These are phyloP conservation scores for Cercospora sojina DNA, from an alignment of 2,329 filamentous ascomycete species.

Conservation along the genomic window DNA sequence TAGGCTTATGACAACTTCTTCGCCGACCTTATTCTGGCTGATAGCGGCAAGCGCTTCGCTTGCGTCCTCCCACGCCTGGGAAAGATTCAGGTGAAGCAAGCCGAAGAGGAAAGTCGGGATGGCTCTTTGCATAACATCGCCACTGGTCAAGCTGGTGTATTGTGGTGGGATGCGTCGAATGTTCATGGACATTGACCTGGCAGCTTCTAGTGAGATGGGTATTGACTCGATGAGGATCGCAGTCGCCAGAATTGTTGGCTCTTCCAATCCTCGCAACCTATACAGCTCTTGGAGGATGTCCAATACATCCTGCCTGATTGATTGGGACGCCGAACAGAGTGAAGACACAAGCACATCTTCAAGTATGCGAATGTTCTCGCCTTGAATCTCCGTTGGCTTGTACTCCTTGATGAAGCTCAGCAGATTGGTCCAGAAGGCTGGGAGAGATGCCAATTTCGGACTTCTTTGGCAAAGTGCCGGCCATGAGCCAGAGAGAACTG, in stretches of 20 bases:
- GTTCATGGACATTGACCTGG: constrained; percentile 77
- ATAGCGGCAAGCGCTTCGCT: constrained; percentile 74
- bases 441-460: constrained; percentile 15
- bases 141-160: constrained; percentile 60
- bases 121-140: constrained; percentile 66
- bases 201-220: constrained; percentile 71
- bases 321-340: constrained; percentile 71
- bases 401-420: constrained; percentile 22
- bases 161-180: constrained; percentile 70
- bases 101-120: constrained; percentile 85
- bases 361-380: constrained; percentile 59
- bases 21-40: constrained; percentile 66
- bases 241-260: constrained; percentile 55
- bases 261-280: constrained; percentile 48
- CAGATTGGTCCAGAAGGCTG: constrained; percentile 35
- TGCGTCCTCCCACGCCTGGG: constrained; percentile 84
- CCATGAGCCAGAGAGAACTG: constrained; percentile 21
- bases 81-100: constrained; percentile 78
- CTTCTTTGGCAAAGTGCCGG: constrained; percentile 24
- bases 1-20: constrained; percentile 68
- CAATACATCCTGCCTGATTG: constrained; percentile 70
- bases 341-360: constrained; percentile 68
- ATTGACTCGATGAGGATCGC: constrained; percentile 81
- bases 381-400: constrained; percentile 18
- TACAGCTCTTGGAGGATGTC: constrained; percentile 67